Conservation (phyloP, 208 protist species). For the Trypanosoma scelopori region DNA sequence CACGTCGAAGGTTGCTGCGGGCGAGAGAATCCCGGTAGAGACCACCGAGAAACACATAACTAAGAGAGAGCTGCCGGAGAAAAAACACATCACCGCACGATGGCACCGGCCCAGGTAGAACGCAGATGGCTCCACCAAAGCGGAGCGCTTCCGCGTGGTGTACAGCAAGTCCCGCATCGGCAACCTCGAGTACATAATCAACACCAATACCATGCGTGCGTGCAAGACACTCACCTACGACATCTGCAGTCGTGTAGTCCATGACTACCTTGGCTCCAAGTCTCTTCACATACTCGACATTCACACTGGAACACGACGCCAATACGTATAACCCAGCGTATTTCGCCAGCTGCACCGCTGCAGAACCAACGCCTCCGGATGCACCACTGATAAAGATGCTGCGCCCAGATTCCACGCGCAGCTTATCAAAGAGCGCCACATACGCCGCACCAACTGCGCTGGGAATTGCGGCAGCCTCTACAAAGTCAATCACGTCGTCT, state of each 20-base stretch:
- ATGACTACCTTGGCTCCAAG: conserved; percentile 71
- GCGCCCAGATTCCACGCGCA: conserved; percentile 49
- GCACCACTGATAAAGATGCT: conserved; percentile 81
- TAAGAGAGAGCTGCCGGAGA: conserved; percentile 53
- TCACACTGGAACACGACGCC: conserved; percentile 56
- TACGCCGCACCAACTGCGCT: conserved; percentile 65
- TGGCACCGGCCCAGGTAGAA: conserved; percentile 42
- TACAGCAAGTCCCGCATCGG: conserved; percentile 35
- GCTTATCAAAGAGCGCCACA: conserved; percentile 74
- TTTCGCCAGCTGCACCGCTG: conserved; percentile 78
- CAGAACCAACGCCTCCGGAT: conserved; percentile 68
- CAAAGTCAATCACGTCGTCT: conserved; percentile 54
- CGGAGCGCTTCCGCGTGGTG: conserved; percentile 49
- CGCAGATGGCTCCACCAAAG: conserved; percentile 68
- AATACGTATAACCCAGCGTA: conserved; percentile 70
- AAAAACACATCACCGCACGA: conserved; percentile 40
- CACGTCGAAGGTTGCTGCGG: conserved; percentile 38
- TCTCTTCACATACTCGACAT: conserved; percentile 51
- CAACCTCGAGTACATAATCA: conserved; percentile 79
- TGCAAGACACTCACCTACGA: conserved; percentile 48
- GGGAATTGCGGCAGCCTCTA: conserved; percentile 69
- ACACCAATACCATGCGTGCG: conserved; percentile 68
- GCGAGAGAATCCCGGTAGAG: conserved; percentile 36
- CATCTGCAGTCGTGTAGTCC: conserved; percentile 61
- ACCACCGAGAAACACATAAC: conserved; percentile 59